Base-by-base conservation (phyloP, 805 yeast genomes). In the Yarrowia divulgata region DNA sequence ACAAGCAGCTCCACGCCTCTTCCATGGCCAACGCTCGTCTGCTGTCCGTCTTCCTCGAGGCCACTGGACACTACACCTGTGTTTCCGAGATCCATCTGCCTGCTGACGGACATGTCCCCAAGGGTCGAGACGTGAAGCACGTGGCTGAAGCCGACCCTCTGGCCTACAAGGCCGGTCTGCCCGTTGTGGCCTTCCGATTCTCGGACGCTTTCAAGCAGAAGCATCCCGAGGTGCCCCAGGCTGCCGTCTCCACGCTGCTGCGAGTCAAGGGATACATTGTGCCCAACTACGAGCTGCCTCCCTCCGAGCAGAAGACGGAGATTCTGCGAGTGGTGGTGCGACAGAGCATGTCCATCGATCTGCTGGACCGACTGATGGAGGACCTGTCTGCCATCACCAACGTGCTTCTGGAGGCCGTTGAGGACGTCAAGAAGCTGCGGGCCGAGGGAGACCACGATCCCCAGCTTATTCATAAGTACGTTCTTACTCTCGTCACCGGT, bases 281-380 rank as follows among this genome's bases (percentile, higher is more conserved):
- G 72, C 97, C 97, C 73, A 92, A 93, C 82, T 93, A 93, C 79
- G 91, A 90, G 71, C 83, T 93, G 73, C 97, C 97, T 37, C 81
- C 83, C 19, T 74, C 77, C 42, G 87, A 88, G 55, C 84, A 82
- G 68, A 81, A 84, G 69, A 77, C 78, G 57, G 97, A 93, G 79
- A 90, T 92, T 70, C 82, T 93, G 72, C 85, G 98, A 75, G 91
- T 93, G 34, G 97, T 93, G 14, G 92, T 91, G 67, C 85, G 96
- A 74, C 85, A 84, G 73, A 87, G 89, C 68, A 80, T 93, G 77
- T 83, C 90, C 60, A 81, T 88, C 71, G 87, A 83, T 70, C 80
- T 90, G 71, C 78, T 90, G 40, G 89, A 87, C 72, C 84, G 86
- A 75, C 80, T 90, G 74, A 85, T 90, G 86, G 82, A 81, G 70